Percentiles rank a stretch among this genome's conserved stretches.
These are phyloP conservation scores for Sporisorium exsertum DNA, from an alignment of 1,284 basidiomycete species.

Conservation along the genomic window DNA sequence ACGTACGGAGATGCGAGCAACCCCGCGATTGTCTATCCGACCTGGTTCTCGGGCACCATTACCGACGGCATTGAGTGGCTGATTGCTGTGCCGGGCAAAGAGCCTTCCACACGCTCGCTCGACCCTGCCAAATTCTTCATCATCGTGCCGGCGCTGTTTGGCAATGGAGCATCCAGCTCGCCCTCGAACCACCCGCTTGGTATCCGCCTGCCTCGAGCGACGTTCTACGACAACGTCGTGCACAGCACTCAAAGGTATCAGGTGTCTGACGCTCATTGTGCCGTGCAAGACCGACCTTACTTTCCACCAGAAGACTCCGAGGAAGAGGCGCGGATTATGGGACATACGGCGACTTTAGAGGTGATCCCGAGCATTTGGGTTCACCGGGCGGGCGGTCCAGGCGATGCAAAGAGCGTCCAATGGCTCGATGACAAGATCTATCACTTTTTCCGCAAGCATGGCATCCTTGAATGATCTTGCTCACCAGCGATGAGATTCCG, in stretches of 20 bases:
- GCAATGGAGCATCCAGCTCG: constrained; percentile 54
- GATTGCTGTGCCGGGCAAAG: constrained; percentile 20
- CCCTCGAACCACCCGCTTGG: constrained; percentile 51
- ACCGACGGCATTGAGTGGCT: constrained; percentile 56
- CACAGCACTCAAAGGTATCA: constrained; percentile 53
- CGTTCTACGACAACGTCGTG: constrained; percentile 54
- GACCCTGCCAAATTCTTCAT: constrained; percentile 58
- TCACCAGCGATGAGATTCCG: neutral
- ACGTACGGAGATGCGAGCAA: constrained; percentile 45
- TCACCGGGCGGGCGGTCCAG: constrained; percentile 53
- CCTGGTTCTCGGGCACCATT: constrained; percentile 57
- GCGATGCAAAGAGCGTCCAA: constrained; percentile 40
- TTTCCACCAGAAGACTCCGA: constrained; percentile 55
- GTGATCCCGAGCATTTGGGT: constrained; percentile 56
- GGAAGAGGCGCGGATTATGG: constrained; percentile 40
- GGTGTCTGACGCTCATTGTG: constrained; percentile 35
- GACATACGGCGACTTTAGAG: constrained; percentile 31
- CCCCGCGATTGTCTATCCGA: constrained; percentile 57
- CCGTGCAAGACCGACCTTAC: constrained; percentile 41
- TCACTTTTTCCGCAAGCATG: constrained; percentile 34
- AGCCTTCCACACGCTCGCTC: constrained; percentile 27
- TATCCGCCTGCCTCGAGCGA: constrained; percentile 30
- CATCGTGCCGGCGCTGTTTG: constrained; percentile 58
- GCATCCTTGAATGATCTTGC: constrained; percentile 14
- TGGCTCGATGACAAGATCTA: constrained; percentile 45